A percentile compares a stretch with the other conserved stretches of the same genome.
These are phyloP conservation scores for Acacia crassicarpa DNA, from an alignment of 306 rosid species.

Conservation along the genomic window DNA sequence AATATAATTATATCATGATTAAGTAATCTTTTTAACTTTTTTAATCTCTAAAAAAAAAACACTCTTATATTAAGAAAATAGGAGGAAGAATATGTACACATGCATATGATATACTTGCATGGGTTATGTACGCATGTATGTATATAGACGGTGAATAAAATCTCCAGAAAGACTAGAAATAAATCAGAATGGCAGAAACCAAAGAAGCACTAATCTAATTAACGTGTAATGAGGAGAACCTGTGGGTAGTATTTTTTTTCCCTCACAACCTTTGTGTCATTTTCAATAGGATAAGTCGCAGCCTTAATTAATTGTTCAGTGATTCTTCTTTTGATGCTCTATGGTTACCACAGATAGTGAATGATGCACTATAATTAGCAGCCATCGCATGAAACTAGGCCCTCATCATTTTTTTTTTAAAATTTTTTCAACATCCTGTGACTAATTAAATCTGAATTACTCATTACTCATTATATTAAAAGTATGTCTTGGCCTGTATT, in stretches of 20 bases:
- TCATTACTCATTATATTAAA: neutral
- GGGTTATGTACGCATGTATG: too few relatives aligned
- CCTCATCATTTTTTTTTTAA: neutral
- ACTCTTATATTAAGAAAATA: too few relatives aligned
- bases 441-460: neutral
- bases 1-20: too few relatives aligned
- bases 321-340: neutral
- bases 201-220: neutral
- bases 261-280: neutral
- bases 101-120: too few relatives aligned
- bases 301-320: neutral
- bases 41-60: too few relatives aligned
- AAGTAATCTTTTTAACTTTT: too few relatives aligned
- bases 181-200: neutral
- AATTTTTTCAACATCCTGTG: neutral
- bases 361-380: neutral
- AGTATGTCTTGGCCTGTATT: neutral
- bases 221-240: neutral
- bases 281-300: neutral
- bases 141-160: too few relatives aligned
- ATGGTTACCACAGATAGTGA: neutral
- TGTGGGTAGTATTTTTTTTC: neutral
- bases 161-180: neutral
- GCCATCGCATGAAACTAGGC: neutral
- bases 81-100: neutral